Evolutionary conservation across 2,329 filamentous ascomycete species (phyloP), one percentile per base, ranked within the genome.

Genomic region (Talaromyces sp.): DNA sequence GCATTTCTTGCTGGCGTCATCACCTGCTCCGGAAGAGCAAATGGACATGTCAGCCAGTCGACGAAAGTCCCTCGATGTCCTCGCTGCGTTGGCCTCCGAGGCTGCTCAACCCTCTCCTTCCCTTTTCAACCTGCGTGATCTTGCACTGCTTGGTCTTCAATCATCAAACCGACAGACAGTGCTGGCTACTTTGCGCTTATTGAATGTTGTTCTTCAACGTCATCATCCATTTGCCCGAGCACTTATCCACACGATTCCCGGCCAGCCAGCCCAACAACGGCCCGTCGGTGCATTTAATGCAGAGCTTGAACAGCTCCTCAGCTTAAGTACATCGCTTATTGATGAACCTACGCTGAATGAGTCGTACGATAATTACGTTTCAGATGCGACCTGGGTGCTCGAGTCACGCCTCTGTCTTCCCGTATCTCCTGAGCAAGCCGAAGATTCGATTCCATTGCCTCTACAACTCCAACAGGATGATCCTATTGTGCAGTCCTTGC

Each of bases 51-150:
- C 76, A 3, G 64, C 74, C 8, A 89, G 90, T 59, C 88, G 92
- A 65, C 86, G 92, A 51, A 95, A 93, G 72, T 97, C 93, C 0
- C 82, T 97, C 72, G 89, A 97, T 70, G 82, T 96, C 2, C 84
- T 95, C 13, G 90, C 86, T 30, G 87, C 91, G 73, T 84, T 92
- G 69, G 86, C 89, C 3, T 81, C 89, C 49, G 87, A 89, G 57
- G 84, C 88, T 3, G 89, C 94, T 50, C 79, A 84, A 13, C 82
- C 89, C 9, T 94, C 92, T 1, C 94, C 94, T 0, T 83, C 91
- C 13, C 80, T 99, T 0, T 99, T 97, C 77, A 97, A 95, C 67
- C 78, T 99, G 9, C 90, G 95, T 20, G 94, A 99, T 73, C 82
- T 99, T 11, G 87, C 96, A 27, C 80, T 95, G 2, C 89, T 91